Conservation (phyloP, 257 asterid genomes). For the Solanum ahanhuiri region DNA sequence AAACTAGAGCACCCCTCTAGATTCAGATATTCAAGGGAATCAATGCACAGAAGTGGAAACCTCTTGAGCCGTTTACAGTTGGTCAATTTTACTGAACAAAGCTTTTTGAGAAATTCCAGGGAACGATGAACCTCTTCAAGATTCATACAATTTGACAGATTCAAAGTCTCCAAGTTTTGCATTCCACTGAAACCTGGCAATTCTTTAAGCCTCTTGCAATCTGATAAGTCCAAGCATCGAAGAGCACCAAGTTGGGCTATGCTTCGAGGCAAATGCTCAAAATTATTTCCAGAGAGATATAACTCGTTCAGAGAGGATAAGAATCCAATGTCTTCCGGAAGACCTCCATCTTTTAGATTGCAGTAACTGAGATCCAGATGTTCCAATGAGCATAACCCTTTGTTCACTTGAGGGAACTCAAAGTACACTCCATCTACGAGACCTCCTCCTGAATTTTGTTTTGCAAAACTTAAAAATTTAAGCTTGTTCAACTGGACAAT, state of each 20-base stretch:
- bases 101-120: not conserved
- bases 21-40: not conserved
- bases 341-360: not conserved
- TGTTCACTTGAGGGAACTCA: not conserved
- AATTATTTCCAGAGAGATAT: not conserved
- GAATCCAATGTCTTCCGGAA: not conserved
- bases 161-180: not conserved
- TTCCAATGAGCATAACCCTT: not conserved
- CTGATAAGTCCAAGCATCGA: not conserved
- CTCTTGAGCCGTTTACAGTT: not conserved
- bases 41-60: not conserved
- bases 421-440: not conserved
- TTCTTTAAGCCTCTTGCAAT: not conserved
- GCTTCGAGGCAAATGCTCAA: not conserved
- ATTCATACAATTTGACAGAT: not conserved
- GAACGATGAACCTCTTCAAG: not conserved
- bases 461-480: not conserved
- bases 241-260: not conserved
- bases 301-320: not conserved
- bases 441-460: not conserved
- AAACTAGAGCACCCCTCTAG: not conserved
- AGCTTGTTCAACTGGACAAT: not conserved
- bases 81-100: not conserved
- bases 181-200: not conserved
- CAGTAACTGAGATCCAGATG: not conserved